These are phyloP conservation scores for Saccharum hybrid DNA, from an alignment of 202 grass and related monocot genomes.

Conservation along the genomic window DNA sequence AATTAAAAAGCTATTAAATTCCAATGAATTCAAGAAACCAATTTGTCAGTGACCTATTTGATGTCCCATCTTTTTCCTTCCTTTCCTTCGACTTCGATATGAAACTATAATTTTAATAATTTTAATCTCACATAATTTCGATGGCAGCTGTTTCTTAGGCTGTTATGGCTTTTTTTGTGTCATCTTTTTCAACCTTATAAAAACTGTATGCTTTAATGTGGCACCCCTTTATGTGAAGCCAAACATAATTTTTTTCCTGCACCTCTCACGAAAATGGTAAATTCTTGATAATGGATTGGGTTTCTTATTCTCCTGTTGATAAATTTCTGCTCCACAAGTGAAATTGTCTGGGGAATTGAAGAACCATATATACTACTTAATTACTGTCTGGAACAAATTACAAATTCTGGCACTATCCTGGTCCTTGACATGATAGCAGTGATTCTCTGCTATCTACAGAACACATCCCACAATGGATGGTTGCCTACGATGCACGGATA, in stretches of 20 bases:
- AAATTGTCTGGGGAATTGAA: background rate
- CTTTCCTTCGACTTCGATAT: background rate
- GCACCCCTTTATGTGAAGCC: background rate
- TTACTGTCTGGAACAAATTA: background rate
- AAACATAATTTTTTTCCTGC: background rate
- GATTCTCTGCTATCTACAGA: background rate
- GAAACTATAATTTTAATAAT: too few relatives aligned
- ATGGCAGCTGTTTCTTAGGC: background rate
- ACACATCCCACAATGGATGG: background rate
- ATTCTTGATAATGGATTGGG: background rate
- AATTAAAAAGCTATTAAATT: constrained; percentile 4
- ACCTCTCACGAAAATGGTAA: background rate
- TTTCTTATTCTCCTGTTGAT: background rate
- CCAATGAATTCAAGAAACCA: background rate
- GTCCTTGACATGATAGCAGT: background rate
- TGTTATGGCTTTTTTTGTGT: background rate
- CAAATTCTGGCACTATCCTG: background rate
- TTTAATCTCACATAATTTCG: background rate
- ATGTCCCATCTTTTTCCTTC: background rate
- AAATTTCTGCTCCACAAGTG: background rate
- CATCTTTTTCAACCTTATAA: background rate
- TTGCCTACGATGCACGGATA: too few relatives aligned
- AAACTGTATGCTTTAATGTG: background rate
- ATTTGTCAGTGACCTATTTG: background rate
- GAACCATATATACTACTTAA: background rate